Conservation (phyloP, 129 eudicot genomes). For the Flaveria bidentis region DNA sequence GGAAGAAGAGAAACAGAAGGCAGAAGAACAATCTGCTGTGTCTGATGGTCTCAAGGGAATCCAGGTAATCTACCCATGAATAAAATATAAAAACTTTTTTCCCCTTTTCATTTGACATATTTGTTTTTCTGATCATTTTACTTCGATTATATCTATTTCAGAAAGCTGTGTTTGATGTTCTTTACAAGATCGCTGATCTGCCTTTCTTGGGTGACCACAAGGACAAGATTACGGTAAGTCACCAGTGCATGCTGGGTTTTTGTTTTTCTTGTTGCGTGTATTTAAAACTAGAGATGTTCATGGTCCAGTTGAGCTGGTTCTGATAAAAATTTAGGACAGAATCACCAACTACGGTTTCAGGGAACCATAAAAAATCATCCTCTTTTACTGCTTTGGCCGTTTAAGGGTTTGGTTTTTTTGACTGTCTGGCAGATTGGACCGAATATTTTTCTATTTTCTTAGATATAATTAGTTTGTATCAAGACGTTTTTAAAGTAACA, state of each 20-base stretch:
- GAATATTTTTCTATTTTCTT: too few relatives aligned
- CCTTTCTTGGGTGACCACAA: slow-evolving; percentile 74
- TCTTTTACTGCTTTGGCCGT: too few relatives aligned
- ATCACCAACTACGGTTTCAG: too few relatives aligned
- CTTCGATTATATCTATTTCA: slow-evolving; percentile 33
- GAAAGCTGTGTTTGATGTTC: slow-evolving; percentile 81
- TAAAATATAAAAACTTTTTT: background rate
- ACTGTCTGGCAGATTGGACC: too few relatives aligned
- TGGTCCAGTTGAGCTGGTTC: too few relatives aligned
- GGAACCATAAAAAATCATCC: too few relatives aligned
- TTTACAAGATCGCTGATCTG: slow-evolving; percentile 79
- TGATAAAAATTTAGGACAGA: too few relatives aligned
- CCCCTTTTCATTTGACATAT: background rate
- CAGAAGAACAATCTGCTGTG: slow-evolving; percentile 61
- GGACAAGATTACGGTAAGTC: slow-evolving; percentile 63
- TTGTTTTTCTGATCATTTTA: background rate
- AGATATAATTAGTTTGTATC: too few relatives aligned
- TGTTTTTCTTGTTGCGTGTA: too few relatives aligned
- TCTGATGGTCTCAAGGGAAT: slow-evolving; percentile 59
- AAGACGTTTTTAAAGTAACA: too few relatives aligned
- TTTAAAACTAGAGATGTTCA: too few relatives aligned
- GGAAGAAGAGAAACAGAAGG: slow-evolving; percentile 83
- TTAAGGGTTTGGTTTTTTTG: too few relatives aligned
- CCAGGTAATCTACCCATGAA: slow-evolving; percentile 50
- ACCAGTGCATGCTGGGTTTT: background rate